Evolutionary conservation across 1,139 yeast species (phyloP).

Genomic region (Pichia sp.): DNA sequence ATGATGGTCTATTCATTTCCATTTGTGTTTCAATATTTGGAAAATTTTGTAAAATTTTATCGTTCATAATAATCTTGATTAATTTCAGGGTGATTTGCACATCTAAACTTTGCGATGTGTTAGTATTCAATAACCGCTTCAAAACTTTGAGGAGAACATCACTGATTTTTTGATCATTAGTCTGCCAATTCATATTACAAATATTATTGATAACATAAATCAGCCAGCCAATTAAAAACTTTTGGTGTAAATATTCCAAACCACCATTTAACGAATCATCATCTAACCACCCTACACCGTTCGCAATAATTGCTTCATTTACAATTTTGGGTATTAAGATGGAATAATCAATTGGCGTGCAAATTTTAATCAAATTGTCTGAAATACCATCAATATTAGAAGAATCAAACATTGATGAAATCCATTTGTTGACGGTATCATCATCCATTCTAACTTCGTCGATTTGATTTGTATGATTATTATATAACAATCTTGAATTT

Average conservation of each 20-base stretch:
- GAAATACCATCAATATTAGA: constrained; percentile 67
- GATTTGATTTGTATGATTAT: background rate
- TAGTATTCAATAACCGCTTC: constrained; percentile 17
- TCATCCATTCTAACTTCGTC: constrained; percentile 30
- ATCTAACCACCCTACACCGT: constrained; percentile 48
- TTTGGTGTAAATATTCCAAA: constrained; percentile 58
- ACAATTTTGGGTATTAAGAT: constrained; percentile 66
- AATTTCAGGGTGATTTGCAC: constrained; percentile 17
- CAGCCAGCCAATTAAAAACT: constrained; percentile 44
- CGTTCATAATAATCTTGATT: constrained; percentile 16
- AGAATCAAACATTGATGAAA: constrained; percentile 64
- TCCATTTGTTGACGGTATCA: constrained; percentile 62
- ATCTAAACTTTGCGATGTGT: constrained; percentile 21
- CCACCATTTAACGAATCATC: constrained; percentile 45
- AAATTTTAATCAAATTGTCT: constrained; percentile 67
- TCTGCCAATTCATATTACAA: constrained; percentile 18
- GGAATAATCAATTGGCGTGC: constrained; percentile 63
- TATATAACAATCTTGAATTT: constrained; percentile 1
- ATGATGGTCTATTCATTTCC: background rate
- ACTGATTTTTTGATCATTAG: constrained; percentile 9
- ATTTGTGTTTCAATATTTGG: constrained; percentile 1
- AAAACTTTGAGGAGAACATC: constrained; percentile 16
- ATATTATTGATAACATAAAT: constrained; percentile 34
- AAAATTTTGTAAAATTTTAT: constrained; percentile 11
- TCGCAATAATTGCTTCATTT: constrained; percentile 64